Evolutionary conservation across 2,329 filamentous ascomycete genomes (phyloP).

Genomic region (Ascochyta viciae-villosae): DNA sequence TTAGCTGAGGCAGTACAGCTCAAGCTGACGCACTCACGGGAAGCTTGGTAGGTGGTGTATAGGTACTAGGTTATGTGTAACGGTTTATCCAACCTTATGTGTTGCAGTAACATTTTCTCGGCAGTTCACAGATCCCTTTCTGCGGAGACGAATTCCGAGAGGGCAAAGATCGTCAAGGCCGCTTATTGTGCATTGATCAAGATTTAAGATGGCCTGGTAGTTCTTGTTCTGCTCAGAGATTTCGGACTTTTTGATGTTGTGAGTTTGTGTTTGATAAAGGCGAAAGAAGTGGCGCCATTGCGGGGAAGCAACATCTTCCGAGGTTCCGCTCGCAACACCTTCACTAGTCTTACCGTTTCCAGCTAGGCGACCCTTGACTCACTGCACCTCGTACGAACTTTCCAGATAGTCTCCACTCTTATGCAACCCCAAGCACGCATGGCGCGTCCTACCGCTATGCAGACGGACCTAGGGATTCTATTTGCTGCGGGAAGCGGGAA

Average conservation of each 20-base stretch:
- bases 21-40: too few species aligned
- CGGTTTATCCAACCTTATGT: too few species aligned
- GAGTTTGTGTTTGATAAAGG: not conserved
- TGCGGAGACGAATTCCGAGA: not conserved
- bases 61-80: too few species aligned
- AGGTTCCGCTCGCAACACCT: slow-evolving; percentile 10
- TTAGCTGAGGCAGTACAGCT: too few species aligned
- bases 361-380: not conserved
- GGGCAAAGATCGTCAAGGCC: not conserved
- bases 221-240: not conserved
- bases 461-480: not conserved
- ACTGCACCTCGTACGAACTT: slow-evolving; percentile 15
- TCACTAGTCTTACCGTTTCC: slow-evolving; percentile 6
- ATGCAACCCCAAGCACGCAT: not conserved
- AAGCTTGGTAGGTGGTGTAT: too few species aligned
- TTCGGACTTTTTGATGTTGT: not conserved
- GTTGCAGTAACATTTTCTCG: too few species aligned
- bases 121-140: not conserved
- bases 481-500: slow-evolving; percentile 2
- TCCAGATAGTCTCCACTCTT: slow-evolving; percentile 2
- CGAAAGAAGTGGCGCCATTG: not conserved
- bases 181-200: not conserved
- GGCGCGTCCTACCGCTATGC: not conserved
- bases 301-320: slow-evolving; percentile 7
- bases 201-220: not conserved